Percentiles rank a stretch among this genome's conserved stretches.
phyloP scores from a whole-genome alignment of 148 eudicot species.

The Chenopodium quinoa region DNA sequence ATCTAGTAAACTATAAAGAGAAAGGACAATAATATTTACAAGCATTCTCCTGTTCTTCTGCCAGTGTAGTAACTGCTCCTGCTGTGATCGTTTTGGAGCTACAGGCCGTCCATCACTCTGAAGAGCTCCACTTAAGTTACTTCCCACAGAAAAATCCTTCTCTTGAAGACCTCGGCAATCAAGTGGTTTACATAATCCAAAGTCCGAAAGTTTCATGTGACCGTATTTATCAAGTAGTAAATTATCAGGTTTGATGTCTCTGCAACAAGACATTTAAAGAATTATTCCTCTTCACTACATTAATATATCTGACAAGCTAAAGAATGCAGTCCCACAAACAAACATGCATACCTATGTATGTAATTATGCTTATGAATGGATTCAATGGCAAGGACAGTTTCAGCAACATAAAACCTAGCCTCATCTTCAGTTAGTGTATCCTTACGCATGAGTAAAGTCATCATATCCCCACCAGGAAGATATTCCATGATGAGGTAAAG shows the following conservation, averaged over 20 bases:
- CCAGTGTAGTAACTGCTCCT: constrained; percentile 97
- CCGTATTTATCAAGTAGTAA: constrained; percentile 87
- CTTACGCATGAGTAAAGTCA: constrained; percentile 97
- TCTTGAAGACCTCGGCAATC: constrained; percentile 91
- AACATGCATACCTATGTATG: constrained; percentile 71
- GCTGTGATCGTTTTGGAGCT: constrained; percentile 77
- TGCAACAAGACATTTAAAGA: constrained; percentile 33
- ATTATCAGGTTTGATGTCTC: constrained; percentile 99
- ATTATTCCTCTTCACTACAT: constrained; percentile 8
- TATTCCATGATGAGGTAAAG: constrained; percentile 97
- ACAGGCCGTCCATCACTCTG: constrained; percentile 95
- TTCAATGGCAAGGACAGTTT: constrained; percentile 93
- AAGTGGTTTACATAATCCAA: constrained; percentile 94
- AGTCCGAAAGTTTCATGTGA: constrained; percentile 97
- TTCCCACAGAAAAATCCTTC: constrained; percentile 71
- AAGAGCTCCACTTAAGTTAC: constrained; percentile 76
- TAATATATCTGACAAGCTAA: constrained; percentile 1
- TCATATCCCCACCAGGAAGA: constrained; percentile 99
- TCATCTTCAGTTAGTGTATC: constrained; percentile 92
- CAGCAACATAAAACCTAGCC: constrained; percentile 94
- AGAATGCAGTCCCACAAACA: constrained; percentile 1
- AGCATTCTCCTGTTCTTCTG: constrained; percentile 98
- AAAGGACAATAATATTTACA: constrained; percentile 36
- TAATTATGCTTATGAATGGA: constrained; percentile 97
- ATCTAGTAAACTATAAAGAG: not conserved